These are phyloP conservation scores for Bertia moriformis DNA, from an alignment of 2,329 filamentous ascomycete genomes.

Conservation along the genomic window DNA sequence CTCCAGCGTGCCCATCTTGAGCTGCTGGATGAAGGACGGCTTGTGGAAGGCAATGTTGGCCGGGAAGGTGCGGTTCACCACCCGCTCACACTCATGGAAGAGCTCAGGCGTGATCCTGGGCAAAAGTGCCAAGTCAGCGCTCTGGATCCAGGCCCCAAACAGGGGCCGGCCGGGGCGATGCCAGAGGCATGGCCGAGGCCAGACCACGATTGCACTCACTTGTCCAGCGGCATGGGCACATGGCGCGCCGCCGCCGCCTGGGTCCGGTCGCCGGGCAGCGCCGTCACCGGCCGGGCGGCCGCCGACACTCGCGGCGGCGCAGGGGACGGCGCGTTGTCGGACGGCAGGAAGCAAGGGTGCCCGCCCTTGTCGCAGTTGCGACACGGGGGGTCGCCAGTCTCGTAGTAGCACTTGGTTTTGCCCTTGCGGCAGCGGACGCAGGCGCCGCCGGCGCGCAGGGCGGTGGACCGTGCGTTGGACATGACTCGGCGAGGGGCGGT, in stretches of 20 bases:
- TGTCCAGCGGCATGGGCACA: no score
- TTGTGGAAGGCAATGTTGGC: slow-evolving; percentile 50
- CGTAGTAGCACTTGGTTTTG: slow-evolving; percentile 51
- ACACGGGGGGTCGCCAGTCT: slow-evolving; percentile 45
- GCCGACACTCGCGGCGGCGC: no score
- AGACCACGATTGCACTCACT: no score
- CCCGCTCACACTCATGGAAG: slow-evolving; percentile 42
- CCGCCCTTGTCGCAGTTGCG: slow-evolving; percentile 50
- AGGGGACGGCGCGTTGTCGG: no score
- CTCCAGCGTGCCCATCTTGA: slow-evolving; percentile 40
- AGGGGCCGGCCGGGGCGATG: no score
- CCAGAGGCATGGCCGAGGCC: no score
- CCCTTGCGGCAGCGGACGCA: slow-evolving; percentile 50
- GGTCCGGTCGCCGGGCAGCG: no score
- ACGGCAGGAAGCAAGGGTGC: slow-evolving; percentile 48
- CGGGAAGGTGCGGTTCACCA: slow-evolving; percentile 44
- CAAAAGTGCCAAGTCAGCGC: background rate
- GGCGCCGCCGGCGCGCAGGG: slow-evolving; percentile 43
- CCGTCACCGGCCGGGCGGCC: no score
- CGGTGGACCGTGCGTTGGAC: slow-evolving; percentile 8
- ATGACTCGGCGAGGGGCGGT: background rate
- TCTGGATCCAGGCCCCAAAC: no score
- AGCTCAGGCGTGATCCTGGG: slow-evolving; percentile 40
- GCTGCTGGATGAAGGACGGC: slow-evolving; percentile 43
- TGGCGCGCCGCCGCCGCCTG: no score